Evolutionary conservation across 768 basidiomycete species (phyloP).

Genomic region (Trametes sanguinea): DNA sequence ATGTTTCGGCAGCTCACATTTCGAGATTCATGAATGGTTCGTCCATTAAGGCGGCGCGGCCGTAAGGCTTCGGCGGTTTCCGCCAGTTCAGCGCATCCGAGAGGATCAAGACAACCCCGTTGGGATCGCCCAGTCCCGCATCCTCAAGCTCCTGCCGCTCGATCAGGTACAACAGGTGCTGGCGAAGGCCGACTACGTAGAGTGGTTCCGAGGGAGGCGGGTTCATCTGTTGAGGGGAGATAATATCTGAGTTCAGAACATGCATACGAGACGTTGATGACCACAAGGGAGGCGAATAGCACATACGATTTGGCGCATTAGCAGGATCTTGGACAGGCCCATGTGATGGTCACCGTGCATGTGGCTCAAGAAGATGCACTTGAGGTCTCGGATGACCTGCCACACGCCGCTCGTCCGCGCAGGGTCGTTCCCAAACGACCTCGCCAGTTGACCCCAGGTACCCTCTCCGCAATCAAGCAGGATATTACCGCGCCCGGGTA

Average conservation of each 20-base stretch:
- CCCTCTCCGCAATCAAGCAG: slow-evolving; percentile 93
- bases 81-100: slow-evolving; percentile 55
- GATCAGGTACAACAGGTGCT: slow-evolving; percentile 63
- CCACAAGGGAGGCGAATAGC: background rate
- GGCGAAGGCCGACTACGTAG: slow-evolving; percentile 64
- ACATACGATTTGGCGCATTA: slow-evolving; percentile 66
- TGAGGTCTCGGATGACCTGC: slow-evolving; percentile 66
- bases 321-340: slow-evolving; percentile 74
- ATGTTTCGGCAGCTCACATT: background rate
- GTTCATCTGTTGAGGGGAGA: slow-evolving; percentile 48
- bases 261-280: background rate
- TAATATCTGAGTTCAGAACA: slow-evolving; percentile 2
- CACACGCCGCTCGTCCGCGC: slow-evolving; percentile 44
- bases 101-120: slow-evolving; percentile 57
- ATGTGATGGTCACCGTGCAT: slow-evolving; percentile 93
- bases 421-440: slow-evolving; percentile 66
- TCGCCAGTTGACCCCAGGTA: slow-evolving; percentile 84
- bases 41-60: background rate
- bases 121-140: slow-evolving; percentile 56
- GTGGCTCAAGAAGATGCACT: slow-evolving; percentile 86
- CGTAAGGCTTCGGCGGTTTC: slow-evolving; percentile 36
- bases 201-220: slow-evolving; percentile 64
- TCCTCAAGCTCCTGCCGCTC: slow-evolving; percentile 76
- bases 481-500: slow-evolving; percentile 72
- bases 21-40: slow-evolving; percentile 26